Percentiles rank a stretch among this genome's conserved stretches.
Evolutionary conservation across 768 basidiomycete species (phyloP).

Genomic region (Imleria badia): DNA sequence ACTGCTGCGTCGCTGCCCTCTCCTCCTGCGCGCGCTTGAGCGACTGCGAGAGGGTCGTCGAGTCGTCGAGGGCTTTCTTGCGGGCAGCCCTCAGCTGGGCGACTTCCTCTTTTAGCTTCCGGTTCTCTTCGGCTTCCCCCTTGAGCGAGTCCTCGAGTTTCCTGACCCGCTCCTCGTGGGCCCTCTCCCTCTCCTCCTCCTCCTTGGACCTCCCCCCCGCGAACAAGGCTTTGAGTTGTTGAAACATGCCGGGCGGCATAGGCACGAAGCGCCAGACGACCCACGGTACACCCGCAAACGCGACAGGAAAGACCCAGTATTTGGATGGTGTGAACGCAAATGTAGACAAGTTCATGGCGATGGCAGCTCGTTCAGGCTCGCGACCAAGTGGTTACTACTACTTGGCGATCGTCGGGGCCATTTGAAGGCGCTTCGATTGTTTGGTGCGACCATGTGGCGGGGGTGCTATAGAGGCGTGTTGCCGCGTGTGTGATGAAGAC

Average conservation of each 20-base stretch:
- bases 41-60: constrained; percentile 8
- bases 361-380: constrained; percentile 21
- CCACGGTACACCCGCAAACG: constrained; percentile 28
- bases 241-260: background rate
- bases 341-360: constrained; percentile 31
- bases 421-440: constrained; percentile 26
- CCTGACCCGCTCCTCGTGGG: constrained; percentile 9
- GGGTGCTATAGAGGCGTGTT: constrained; percentile 25
- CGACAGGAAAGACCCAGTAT: constrained; percentile 28
- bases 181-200: constrained; percentile 20
- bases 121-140: constrained; percentile 14
- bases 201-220: constrained; percentile 13
- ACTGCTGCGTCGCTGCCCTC: constrained; percentile 12
- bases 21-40: constrained; percentile 23
- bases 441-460: constrained; percentile 30
- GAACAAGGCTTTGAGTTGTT: background rate
- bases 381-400: constrained; percentile 9
- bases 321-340: constrained; percentile 27
- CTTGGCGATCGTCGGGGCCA: constrained; percentile 20
- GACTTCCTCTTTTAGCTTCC: constrained; percentile 19
- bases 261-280: constrained; percentile 21
- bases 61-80: constrained; percentile 11
- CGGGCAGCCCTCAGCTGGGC: constrained; percentile 6
- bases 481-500: too few species aligned
- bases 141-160: constrained; percentile 17